Evolutionary conservation across 129 eudicot species (phyloP).

Genomic region (Flaveria robusta): DNA sequence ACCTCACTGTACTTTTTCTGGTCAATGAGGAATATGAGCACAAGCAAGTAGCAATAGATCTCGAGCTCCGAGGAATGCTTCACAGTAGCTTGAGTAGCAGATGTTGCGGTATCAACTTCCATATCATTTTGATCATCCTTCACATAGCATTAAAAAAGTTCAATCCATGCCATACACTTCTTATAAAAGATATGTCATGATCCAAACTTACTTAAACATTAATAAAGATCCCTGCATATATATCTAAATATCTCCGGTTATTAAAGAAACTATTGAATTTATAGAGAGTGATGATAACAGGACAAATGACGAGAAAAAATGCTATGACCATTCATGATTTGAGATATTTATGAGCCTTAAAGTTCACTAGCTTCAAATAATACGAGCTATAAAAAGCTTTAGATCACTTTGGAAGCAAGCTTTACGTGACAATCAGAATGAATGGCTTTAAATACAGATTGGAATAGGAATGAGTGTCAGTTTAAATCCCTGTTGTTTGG

Average conservation of each 20-base stretch:
- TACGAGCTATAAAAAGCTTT: not conserved
- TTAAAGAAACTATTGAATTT: not conserved
- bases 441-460: not conserved
- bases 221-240: not conserved
- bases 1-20: conserved; percentile 87
- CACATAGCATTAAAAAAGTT: conserved; percentile 5
- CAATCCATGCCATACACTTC: conserved; percentile 9
- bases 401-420: conserved; percentile 2
- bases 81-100: conserved; percentile 59
- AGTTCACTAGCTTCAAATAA: not conserved
- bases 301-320: not conserved
- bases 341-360: conserved; percentile 3
- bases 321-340: conserved; percentile 10
- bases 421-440: not conserved
- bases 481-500: not conserved
- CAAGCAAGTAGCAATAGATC: conserved; percentile 92
- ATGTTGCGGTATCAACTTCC: conserved; percentile 93
- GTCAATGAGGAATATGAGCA: conserved; percentile 80
- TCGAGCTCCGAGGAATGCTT: conserved; percentile 93
- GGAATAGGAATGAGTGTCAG: not conserved
- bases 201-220: conserved; percentile 8
- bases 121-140: conserved; percentile 85
- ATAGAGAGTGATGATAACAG: not conserved
- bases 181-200: not conserved
- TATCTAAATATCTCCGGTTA: not conserved